These are phyloP conservation scores for Zasmidium cellare DNA, from an alignment of 2,329 filamentous ascomycete species.

Conservation along the genomic window DNA sequence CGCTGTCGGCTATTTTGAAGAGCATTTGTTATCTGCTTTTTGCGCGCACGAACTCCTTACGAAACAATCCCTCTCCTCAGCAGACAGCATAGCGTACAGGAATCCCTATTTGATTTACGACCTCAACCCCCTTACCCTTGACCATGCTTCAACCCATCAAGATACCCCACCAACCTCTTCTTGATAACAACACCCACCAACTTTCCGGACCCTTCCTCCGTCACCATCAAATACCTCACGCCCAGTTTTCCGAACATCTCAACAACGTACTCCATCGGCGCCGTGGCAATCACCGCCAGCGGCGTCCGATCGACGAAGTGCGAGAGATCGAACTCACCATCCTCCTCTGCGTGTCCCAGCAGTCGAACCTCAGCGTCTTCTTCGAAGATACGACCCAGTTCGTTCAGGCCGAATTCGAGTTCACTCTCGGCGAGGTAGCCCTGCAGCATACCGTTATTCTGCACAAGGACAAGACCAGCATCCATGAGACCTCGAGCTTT, in stretches of 20 bases:
- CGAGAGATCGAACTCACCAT: slow-evolving; percentile 46
- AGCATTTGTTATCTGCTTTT: too few species aligned
- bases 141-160: slow-evolving; percentile 41
- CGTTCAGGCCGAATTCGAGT: slow-evolving; percentile 51
- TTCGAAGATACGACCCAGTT: slow-evolving; percentile 37
- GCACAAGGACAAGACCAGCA: slow-evolving; percentile 58
- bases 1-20: neutral
- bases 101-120: too few species aligned
- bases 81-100: too few species aligned
- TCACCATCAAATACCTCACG: slow-evolving; percentile 54
- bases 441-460: slow-evolving; percentile 49
- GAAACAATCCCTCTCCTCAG: too few species aligned
- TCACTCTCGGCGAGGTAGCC: slow-evolving; percentile 59
- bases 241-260: slow-evolving; percentile 63
- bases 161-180: slow-evolving; percentile 56
- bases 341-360: slow-evolving; percentile 38
- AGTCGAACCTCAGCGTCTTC: slow-evolving; percentile 39
- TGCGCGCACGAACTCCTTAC: too few species aligned
- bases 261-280: slow-evolving; percentile 59
- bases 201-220: slow-evolving; percentile 52
- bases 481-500: slow-evolving; percentile 56
- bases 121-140: neutral
- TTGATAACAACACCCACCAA: slow-evolving; percentile 59
- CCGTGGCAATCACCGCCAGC: slow-evolving; percentile 50
- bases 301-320: slow-evolving; percentile 57